Conservation (phyloP, 148 eudicot species). For the Chenopodium berlandieri region DNA sequence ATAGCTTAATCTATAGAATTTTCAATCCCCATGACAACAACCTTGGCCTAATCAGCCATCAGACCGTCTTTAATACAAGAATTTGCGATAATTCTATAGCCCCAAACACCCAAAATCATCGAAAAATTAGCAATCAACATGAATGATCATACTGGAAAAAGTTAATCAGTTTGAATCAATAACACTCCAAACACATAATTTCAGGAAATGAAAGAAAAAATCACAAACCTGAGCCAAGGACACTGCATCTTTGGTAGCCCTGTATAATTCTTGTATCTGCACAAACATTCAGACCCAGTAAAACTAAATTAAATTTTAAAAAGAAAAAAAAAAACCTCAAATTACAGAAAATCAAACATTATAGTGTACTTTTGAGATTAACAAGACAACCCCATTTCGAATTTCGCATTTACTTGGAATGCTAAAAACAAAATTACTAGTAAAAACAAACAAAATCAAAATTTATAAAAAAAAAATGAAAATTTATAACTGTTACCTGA, state of each 20-base stretch:
- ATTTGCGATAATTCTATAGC: neutral
- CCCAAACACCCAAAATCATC: neutral
- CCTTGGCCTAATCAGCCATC: too few relatives aligned
- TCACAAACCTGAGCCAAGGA: conserved; percentile 96
- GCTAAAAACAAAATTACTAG: neutral
- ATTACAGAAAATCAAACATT: conserved; percentile 3
- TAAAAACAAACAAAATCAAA: neutral
- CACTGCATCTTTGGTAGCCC: conserved; percentile 71
- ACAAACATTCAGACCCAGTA: conserved; percentile 13
- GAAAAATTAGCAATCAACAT: neutral
- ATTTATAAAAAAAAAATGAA: neutral
- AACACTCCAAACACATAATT: too few relatives aligned
- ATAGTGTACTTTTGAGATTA: neutral
- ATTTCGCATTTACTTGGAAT: conserved; percentile 13
- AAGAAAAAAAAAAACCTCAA: neutral
- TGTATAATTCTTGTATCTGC: conserved; percentile 82
- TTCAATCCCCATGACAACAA: neutral
- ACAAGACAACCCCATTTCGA: conserved; percentile 10
- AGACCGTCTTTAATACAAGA: too few relatives aligned
- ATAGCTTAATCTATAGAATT: neutral
- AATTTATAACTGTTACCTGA: conserved; percentile 33
- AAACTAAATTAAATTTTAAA: neutral
- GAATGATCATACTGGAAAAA: conserved; percentile 1
- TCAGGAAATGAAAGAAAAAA: conserved; percentile 17
- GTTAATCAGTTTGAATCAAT: neutral